These are phyloP conservation scores for Medicago truncatula DNA, from an alignment of 306 rosid species.

Conservation along the genomic window DNA sequence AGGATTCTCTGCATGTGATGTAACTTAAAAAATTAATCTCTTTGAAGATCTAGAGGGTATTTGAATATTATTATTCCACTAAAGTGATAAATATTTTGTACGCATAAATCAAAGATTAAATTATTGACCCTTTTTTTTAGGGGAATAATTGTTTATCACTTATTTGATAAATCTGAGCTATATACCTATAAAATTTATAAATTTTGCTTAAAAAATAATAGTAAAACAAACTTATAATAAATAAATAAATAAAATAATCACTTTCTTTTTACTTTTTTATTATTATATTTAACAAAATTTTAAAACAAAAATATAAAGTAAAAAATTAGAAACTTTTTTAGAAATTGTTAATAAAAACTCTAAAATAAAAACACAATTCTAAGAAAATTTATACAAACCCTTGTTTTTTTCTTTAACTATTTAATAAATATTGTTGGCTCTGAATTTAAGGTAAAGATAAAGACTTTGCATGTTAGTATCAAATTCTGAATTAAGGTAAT, in stretches of 20 bases:
- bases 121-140: background rate
- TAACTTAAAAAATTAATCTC: background rate
- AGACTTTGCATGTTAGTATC: background rate
- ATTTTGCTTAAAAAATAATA: background rate
- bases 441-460: conserved; percentile 25
- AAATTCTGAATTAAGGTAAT: background rate
- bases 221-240: background rate
- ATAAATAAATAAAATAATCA: background rate
- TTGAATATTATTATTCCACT: background rate
- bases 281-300: background rate
- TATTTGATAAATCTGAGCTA: background rate
- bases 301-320: background rate
- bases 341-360: background rate
- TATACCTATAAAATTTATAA: background rate
- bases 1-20: background rate
- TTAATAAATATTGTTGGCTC: conserved; percentile 20
- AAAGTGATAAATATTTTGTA: background rate
- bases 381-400: background rate
- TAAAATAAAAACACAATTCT: background rate
- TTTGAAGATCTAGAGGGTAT: background rate
- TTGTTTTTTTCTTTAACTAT: background rate
- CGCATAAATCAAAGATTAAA: background rate
- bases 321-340: background rate
- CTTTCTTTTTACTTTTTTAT: background rate
- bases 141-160: background rate